Conservation (phyloP, 305 asterid genomes). For the Fraxinus angustifolia region DNA sequence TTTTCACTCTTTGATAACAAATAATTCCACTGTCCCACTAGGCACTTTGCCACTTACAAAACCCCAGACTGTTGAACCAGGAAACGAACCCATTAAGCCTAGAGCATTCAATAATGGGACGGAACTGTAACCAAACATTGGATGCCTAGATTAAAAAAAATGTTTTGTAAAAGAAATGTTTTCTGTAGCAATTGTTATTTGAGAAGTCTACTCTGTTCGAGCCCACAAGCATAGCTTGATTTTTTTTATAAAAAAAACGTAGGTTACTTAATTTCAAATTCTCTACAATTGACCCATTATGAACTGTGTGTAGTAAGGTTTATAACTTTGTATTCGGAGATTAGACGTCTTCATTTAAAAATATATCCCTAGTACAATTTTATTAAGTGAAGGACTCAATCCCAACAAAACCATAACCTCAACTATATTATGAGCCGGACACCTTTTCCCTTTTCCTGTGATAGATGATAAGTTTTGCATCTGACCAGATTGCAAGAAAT, state of each 20-base stretch:
- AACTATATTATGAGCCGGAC: background rate
- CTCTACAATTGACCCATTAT: background rate
- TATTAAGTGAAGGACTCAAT: background rate
- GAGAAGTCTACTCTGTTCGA: background rate
- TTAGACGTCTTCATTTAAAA: background rate
- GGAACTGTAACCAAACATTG: background rate
- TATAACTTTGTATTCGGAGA: background rate
- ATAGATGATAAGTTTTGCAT: background rate
- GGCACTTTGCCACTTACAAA: background rate
- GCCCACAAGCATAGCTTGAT: background rate
- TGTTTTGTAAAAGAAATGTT: background rate
- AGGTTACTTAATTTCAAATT: background rate
- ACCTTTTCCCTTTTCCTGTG: background rate
- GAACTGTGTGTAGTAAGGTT: background rate
- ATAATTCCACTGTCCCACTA: background rate
- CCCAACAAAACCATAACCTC: background rate
- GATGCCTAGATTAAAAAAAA: conserved; percentile 7
- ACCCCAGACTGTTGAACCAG: background rate
- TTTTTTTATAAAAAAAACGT: background rate
- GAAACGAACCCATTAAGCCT: conserved; percentile 1
- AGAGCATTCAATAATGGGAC: conserved; percentile 4
- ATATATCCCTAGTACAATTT: background rate
- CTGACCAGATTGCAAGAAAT: background rate
- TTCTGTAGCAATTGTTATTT: background rate
- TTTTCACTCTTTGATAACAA: background rate